Percentiles rank a stretch among this genome's conserved stretches.
These are phyloP conservation scores for Fomitiporia mediterranea DNA, from an alignment of 1,284 basidiomycete species.

Conservation along the genomic window DNA sequence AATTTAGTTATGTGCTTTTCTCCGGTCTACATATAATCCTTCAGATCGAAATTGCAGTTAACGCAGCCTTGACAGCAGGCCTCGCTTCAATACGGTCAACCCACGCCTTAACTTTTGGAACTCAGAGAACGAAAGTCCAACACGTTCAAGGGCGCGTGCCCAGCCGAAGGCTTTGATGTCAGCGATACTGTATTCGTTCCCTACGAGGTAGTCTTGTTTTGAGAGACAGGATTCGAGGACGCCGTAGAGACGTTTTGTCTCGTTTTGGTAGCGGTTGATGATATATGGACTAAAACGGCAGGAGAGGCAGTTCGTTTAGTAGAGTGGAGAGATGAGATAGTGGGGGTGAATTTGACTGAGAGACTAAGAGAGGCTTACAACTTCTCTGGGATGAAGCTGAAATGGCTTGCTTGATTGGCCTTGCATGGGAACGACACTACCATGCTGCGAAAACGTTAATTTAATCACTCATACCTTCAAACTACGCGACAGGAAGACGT, in stretches of 20 bases:
- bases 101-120: conserved; percentile 58
- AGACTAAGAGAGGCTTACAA: conserved; percentile 60
- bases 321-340: neutral
- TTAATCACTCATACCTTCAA: neutral
- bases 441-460: conserved; percentile 52
- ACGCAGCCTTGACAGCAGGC: conserved; percentile 27
- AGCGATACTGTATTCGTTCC: conserved; percentile 66
- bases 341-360: too few relatives aligned
- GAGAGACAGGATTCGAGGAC: conserved; percentile 70
- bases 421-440: conserved; percentile 72
- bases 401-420: conserved; percentile 69
- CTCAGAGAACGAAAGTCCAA: conserved; percentile 50
- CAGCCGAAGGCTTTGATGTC: conserved; percentile 59
- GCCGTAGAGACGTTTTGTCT: conserved; percentile 72
- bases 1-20: too few relatives aligned
- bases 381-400: conserved; percentile 50
- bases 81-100: conserved; percentile 29
- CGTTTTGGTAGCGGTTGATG: conserved; percentile 53
- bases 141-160: conserved; percentile 43
- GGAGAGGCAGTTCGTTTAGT: neutral
- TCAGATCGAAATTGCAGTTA: too few relatives aligned
- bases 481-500: conserved; percentile 21
- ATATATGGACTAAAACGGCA: conserved; percentile 8
- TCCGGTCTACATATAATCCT: too few relatives aligned
- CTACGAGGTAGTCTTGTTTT: conserved; percentile 65